phyloP scores from a whole-genome alignment of 2,329 filamentous ascomycete genomes.

The Cryphonectria nitschkei region DNA sequence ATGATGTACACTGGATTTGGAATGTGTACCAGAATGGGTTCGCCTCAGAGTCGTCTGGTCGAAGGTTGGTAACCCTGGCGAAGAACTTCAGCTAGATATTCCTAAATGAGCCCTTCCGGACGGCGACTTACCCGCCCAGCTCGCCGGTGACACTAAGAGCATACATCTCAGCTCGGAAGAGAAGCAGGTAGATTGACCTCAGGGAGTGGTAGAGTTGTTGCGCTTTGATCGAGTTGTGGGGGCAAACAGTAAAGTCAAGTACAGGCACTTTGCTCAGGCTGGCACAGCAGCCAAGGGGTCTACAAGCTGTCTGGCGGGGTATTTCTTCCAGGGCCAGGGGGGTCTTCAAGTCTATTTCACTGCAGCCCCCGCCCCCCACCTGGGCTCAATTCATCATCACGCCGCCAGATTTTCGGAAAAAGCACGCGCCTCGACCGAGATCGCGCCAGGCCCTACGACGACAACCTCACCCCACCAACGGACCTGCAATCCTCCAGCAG shows the following conservation, averaged over 20 bases:
- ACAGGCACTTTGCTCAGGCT: not conserved
- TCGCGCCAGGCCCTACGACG: not conserved
- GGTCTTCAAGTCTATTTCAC: not conserved
- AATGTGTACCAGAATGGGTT: conserved; percentile 96
- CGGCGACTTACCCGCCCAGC: conserved; percentile 62
- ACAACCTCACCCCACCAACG: not conserved
- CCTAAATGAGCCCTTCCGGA: not conserved
- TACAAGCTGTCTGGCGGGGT: conserved; percentile 1
- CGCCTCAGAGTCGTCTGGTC: conserved; percentile 79
- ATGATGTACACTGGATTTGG: conserved; percentile 98
- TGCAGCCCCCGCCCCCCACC: not conserved
- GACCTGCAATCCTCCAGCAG: conserved; percentile 22
- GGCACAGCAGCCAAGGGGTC: not conserved
- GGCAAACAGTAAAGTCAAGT: too few relatives aligned
- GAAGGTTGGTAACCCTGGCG: conserved; percentile 82
- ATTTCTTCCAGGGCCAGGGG: conserved; percentile 1
- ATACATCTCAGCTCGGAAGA: conserved; percentile 55
- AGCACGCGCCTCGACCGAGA: not conserved
- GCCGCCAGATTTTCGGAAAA: not conserved
- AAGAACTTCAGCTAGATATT: conserved; percentile 7
- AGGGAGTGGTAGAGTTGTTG: not conserved
- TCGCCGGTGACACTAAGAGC: conserved; percentile 70
- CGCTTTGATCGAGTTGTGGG: not conserved
- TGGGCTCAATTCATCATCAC: not conserved
- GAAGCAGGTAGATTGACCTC: not conserved